Conservation (phyloP, 805 yeast species). For the Ogataea pilisensis region DNA sequence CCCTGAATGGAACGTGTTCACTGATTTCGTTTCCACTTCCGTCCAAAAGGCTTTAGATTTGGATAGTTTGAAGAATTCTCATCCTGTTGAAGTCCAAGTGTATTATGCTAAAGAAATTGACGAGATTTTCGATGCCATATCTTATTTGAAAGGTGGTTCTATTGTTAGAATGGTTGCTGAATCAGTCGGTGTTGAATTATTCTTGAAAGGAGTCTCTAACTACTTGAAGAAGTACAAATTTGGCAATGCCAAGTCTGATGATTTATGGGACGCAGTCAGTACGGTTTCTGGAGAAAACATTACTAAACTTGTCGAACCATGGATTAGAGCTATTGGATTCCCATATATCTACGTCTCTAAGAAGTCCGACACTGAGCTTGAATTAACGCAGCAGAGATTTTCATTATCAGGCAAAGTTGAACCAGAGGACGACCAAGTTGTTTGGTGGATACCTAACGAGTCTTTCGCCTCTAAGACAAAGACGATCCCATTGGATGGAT, state of each 20-base stretch:
- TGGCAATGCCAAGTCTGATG: constrained; percentile 69
- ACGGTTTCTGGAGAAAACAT: constrained; percentile 63
- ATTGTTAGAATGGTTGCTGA: constrained; percentile 72
- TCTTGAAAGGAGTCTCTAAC: constrained; percentile 67
- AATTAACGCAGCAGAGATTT: constrained; percentile 55
- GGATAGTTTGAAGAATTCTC: constrained; percentile 60
- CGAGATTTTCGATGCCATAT: constrained; percentile 78
- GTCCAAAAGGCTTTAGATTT: constrained; percentile 48
- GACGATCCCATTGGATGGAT: constrained; percentile 13
- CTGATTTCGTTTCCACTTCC: constrained; percentile 47
- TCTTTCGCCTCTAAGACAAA: constrained; percentile 18
- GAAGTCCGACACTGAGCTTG: constrained; percentile 32
- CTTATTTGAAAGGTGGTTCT: constrained; percentile 79
- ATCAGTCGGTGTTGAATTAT: constrained; percentile 62
- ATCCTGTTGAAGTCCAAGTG: constrained; percentile 83
- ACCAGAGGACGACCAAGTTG: constrained; percentile 51
- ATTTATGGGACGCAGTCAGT: constrained; percentile 65
- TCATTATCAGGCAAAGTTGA: constrained; percentile 55
- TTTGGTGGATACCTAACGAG: constrained; percentile 57
- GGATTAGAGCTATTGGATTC: constrained; percentile 74
- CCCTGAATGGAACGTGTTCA: constrained; percentile 81
- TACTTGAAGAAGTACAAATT: constrained; percentile 63
- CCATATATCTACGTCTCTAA: constrained; percentile 56
- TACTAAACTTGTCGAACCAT: constrained; percentile 53
- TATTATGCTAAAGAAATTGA: constrained; percentile 72